These are phyloP conservation scores for Jamesozyma spencerorum DNA, from an alignment of 805 yeast species.

Conservation along the genomic window DNA sequence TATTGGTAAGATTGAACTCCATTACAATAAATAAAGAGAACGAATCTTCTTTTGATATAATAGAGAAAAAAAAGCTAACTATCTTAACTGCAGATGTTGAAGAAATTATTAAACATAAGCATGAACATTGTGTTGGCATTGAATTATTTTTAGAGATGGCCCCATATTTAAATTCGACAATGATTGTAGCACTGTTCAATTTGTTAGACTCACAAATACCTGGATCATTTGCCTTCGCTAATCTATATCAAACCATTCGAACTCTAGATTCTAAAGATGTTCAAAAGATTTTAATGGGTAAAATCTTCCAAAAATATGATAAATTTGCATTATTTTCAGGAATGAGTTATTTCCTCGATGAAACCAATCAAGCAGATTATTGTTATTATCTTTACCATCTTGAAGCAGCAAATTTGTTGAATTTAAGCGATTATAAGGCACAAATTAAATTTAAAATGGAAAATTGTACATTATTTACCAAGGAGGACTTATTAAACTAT, in stretches of 20 bases:
- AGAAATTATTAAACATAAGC: constrained; percentile 14
- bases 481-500: constrained; percentile 24
- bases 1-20: constrained; percentile 37
- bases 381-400: constrained; percentile 25
- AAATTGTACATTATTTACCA: constrained; percentile 14
- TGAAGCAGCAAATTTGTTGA: constrained; percentile 24
- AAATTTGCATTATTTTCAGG: constrained; percentile 27
- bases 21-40: neutral
- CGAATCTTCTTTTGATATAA: neutral
- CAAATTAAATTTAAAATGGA: constrained; percentile 17
- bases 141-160: constrained; percentile 23
- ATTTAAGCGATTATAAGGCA: constrained; percentile 20
- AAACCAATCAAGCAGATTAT: constrained; percentile 11
- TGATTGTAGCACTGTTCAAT: constrained; percentile 12
- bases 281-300: constrained; percentile 15
- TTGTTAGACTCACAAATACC: constrained; percentile 18
- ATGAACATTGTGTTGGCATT: constrained; percentile 18
- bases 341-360: constrained; percentile 21
- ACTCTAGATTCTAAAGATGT: constrained; percentile 7
- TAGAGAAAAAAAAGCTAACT: constrained; percentile 18
- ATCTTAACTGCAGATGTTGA: constrained; percentile 17
- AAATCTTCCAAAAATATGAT: constrained; percentile 21
- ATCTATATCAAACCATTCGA: constrained; percentile 14
- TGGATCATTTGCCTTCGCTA: constrained; percentile 14
- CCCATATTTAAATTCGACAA: constrained; percentile 10